Evolutionary conservation across 2,329 filamentous ascomycete genomes (phyloP).

Genomic region (Ceratocystis variospora): DNA sequence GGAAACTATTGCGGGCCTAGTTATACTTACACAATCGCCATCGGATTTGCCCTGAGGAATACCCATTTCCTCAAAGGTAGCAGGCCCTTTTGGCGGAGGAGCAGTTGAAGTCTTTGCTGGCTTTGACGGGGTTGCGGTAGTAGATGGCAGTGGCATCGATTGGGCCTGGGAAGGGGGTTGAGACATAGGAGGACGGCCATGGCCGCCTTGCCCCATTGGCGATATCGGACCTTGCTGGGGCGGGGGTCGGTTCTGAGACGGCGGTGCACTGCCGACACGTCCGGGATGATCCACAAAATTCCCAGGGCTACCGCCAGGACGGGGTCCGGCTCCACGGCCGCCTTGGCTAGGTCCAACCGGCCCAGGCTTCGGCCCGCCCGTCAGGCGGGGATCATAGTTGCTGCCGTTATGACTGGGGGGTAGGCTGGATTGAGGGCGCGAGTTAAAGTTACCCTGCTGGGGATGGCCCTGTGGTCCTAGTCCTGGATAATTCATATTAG

Average conservation of each 20-base stretch:
- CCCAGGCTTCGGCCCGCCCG: slow-evolving; percentile 23
- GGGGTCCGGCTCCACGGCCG: slow-evolving; percentile 21
- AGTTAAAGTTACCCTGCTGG: slow-evolving; percentile 19
- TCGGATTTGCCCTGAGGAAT: slow-evolving; percentile 73
- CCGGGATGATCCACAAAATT: slow-evolving; percentile 15
- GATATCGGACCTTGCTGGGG: slow-evolving; percentile 5
- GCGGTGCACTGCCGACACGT: slow-evolving; percentile 30
- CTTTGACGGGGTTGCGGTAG: slow-evolving; percentile 26
- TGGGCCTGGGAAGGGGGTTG: slow-evolving; percentile 22
- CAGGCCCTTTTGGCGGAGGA: slow-evolving; percentile 59
- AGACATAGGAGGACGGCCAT: slow-evolving; percentile 21
- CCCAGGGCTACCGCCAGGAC: slow-evolving; percentile 23
- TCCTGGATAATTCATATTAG: slow-evolving; percentile 19
- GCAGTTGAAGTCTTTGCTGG: slow-evolving; percentile 31
- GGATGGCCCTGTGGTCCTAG: slow-evolving; percentile 22
- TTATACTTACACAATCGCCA: slow-evolving; percentile 67
- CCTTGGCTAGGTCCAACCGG: slow-evolving; percentile 21
- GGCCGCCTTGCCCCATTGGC: slow-evolving; percentile 24
- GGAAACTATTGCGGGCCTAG: not conserved
- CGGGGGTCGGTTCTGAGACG: slow-evolving; percentile 20
- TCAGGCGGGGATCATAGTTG: slow-evolving; percentile 31
- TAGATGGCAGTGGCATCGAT: not conserved
- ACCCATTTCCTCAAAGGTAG: slow-evolving; percentile 97
- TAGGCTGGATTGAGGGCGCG: slow-evolving; percentile 8
- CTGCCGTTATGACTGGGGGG: slow-evolving; percentile 23